Conservation (phyloP, 1,284 basidiomycete species). For the Ganoderma sinense region DNA sequence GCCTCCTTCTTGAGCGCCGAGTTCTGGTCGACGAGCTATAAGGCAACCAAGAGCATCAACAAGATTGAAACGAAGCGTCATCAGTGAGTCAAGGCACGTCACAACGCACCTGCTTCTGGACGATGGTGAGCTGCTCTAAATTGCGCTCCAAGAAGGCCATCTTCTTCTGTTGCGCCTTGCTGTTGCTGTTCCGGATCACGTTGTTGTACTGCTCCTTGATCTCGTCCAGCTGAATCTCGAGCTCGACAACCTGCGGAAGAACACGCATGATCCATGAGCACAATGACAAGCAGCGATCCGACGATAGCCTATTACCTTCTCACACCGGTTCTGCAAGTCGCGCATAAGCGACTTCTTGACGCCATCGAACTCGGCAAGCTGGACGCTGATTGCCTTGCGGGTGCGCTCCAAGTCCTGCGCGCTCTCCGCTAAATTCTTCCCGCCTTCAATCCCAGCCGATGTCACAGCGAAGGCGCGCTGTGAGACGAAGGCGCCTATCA, state of each 20-base stretch:
- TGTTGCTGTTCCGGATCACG: slow-evolving; percentile 97
- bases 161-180: slow-evolving; percentile 98
- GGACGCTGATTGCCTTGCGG: slow-evolving; percentile 95
- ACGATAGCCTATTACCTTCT: slow-evolving; percentile 75
- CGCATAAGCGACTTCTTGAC: slow-evolving; percentile 99
- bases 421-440: slow-evolving; percentile 95
- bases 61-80: slow-evolving; percentile 13
- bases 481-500: slow-evolving; percentile 10
- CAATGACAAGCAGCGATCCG: slow-evolving; percentile 11
- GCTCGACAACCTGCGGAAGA: slow-evolving; percentile 88
- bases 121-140: slow-evolving; percentile 92
- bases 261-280: slow-evolving; percentile 12
- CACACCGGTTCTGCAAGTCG: slow-evolving; percentile 98
- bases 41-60: slow-evolving; percentile 19
- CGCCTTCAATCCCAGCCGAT: slow-evolving; percentile 95
- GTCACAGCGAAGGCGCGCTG: slow-evolving; percentile 97
- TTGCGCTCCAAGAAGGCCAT: slow-evolving; percentile 99
- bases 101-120: slow-evolving; percentile 91
- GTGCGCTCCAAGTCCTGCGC: slow-evolving; percentile 97
- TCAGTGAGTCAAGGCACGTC: slow-evolving; percentile 5
- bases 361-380: slow-evolving; percentile 97
- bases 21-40: slow-evolving; percentile 97
- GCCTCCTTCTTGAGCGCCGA: slow-evolving; percentile 97
- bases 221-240: slow-evolving; percentile 99
- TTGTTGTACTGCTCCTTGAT: slow-evolving; percentile 99